These are phyloP conservation scores for Axilococcus clingmanii DNA, from an alignment of 139 green algal species.

Conservation along the genomic window DNA sequence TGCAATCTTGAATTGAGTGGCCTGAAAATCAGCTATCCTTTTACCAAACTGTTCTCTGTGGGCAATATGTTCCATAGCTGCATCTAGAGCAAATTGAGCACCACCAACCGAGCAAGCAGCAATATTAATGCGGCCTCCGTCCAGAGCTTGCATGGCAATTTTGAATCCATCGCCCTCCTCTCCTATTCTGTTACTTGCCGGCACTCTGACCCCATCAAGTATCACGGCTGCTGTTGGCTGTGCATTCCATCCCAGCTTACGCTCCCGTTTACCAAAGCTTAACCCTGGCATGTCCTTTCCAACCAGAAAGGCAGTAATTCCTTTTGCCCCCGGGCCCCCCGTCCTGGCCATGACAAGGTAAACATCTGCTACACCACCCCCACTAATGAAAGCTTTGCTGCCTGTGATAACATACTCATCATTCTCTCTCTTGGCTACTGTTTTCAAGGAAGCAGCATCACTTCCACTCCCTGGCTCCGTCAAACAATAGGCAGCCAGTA, in stretches of 20 bases:
- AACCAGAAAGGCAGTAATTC: constrained; percentile 60
- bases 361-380: constrained; percentile 42
- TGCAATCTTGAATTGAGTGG: constrained; percentile 65
- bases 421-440: constrained; percentile 25
- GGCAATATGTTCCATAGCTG: constrained; percentile 35
- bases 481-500: constrained; percentile 73
- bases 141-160: constrained; percentile 67
- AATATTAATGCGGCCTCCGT: constrained; percentile 78
- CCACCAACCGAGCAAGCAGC: constrained; percentile 69
- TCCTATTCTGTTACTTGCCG: constrained; percentile 35
- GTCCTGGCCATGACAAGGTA: constrained; percentile 73
- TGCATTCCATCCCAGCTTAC: constrained; percentile 74
- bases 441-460: constrained; percentile 59
- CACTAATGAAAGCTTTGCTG: constrained; percentile 54
- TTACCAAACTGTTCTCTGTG: constrained; percentile 55
- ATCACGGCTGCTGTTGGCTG: constrained; percentile 60
- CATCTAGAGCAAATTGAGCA: constrained; percentile 56
- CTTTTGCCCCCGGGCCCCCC: constrained; percentile 26
- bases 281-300: constrained; percentile 48
- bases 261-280: constrained; percentile 63
- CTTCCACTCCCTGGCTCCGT: constrained; percentile 64
- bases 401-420: constrained; percentile 37
- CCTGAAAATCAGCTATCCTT: constrained; percentile 45
- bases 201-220: constrained; percentile 54
- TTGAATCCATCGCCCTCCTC: constrained; percentile 61